A percentile compares a stretch with the other conserved stretches of the same genome.
Evolutionary conservation across 495 filamentous ascomycete genomes (phyloP).

Genomic region (Neurospora sp.): DNA sequence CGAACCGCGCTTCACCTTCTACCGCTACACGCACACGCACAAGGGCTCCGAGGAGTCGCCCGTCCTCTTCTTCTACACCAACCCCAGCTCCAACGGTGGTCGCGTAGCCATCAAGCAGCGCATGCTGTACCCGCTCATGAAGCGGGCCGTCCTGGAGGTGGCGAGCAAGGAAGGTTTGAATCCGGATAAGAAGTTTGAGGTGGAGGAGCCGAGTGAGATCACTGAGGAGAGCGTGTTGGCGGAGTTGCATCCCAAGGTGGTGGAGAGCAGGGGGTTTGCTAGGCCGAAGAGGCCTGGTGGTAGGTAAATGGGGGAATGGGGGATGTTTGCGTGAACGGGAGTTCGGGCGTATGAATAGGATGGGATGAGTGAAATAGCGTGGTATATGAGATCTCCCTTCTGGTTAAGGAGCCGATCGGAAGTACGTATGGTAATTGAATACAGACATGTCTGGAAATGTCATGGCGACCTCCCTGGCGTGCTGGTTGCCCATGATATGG

Average conservation of each 20-base stretch:
- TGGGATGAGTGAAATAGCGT: too few relatives aligned
- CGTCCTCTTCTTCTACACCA: conserved; percentile 91
- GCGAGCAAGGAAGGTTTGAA: conserved; percentile 60
- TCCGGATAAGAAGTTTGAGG: conserved; percentile 62
- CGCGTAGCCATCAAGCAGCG: conserved; percentile 71
- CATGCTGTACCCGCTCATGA: conserved; percentile 89
- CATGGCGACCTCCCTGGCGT: too few relatives aligned
- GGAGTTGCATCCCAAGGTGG: conserved; percentile 65
- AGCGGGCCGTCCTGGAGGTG: conserved; percentile 55
- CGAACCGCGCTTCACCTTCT: conserved; percentile 87
- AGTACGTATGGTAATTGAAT: not conserved
- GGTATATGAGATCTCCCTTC: too few relatives aligned
- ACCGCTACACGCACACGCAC: conserved; percentile 50
- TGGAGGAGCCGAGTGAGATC: conserved; percentile 64
- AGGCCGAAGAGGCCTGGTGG: conserved; percentile 83
- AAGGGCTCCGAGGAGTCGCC: conserved; percentile 47
- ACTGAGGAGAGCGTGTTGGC: conserved; percentile 57
- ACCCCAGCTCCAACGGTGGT: conserved; percentile 53
- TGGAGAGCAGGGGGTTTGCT: conserved; percentile 64
- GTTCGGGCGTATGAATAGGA: not conserved
- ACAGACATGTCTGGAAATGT: not conserved
- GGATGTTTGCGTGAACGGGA: not conserved
- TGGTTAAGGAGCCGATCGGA: too few relatives aligned
- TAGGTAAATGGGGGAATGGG: not conserved
- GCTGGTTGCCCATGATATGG: too few relatives aligned